Conservation (phyloP, 768 basidiomycete genomes). For the Tricholoma hemisulphureum region DNA sequence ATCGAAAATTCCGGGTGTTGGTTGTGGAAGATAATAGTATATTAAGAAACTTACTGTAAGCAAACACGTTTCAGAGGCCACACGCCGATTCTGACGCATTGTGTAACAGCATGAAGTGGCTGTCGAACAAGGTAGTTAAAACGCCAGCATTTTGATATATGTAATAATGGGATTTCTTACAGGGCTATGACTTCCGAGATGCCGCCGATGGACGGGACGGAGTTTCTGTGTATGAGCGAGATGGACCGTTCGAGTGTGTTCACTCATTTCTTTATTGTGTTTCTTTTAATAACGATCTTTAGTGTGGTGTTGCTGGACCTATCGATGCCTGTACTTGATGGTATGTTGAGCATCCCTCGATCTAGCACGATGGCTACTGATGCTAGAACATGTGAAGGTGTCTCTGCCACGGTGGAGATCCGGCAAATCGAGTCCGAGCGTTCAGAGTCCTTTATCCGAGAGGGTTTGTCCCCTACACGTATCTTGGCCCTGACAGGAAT, state of each 20-base stretch:
- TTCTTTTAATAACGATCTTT: conserved; percentile 12
- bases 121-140: conserved; percentile 53
- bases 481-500: conserved; percentile 92
- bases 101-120: conserved; percentile 54
- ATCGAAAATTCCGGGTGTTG: conserved; percentile 58
- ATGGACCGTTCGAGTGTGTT: conserved; percentile 85
- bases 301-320: conserved; percentile 87
- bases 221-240: conserved; percentile 66
- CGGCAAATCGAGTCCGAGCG: conserved; percentile 62
- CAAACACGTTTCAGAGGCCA: conserved; percentile 18
- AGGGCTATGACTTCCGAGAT: conserved; percentile 74
- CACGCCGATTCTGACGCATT: neutral
- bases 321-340: conserved; percentile 93
- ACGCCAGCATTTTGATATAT: neutral
- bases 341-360: conserved; percentile 30
- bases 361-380: neutral
- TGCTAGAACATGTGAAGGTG: conserved; percentile 42
- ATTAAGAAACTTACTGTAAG: conserved; percentile 78
- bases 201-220: conserved; percentile 86
- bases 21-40: conserved; percentile 92
- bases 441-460: conserved; percentile 27
- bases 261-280: neutral
- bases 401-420: conserved; percentile 82
- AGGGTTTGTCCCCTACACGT: conserved; percentile 32
- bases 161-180: neutral